Base-by-base conservation (phyloP, 75 land plant species). In the Sequoiadendron giganteum region DNA sequence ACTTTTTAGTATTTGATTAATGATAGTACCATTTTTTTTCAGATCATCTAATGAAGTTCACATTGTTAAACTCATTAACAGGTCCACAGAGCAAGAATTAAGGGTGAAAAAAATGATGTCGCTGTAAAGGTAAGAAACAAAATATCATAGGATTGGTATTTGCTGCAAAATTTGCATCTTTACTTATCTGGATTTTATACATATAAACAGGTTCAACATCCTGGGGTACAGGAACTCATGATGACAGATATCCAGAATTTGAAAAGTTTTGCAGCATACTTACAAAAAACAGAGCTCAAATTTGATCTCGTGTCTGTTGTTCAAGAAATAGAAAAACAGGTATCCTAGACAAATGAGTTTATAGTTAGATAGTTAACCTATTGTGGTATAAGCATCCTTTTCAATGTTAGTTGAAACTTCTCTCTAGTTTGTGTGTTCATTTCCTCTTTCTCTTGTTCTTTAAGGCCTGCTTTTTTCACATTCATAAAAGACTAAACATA, bases 251-350 rank as follows among this genome's bases (percentile, higher is more conserved):
- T 97, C 85, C 94, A 90, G 36, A 97, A 97, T 88, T 88, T 95
- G 90, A 96, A 94, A 93, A 91, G 94, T 38, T 96, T 97, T 93
- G 98, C 94, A 45, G 87, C 91, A 85, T 95, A 93, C 85, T 90
- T 97, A 88, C 98, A 95, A 86, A 95, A 95, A 88, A 94, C 94
- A 52, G 99, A 97, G 90, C 88, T 97, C 42, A 93, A 93, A 56
- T 96, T 97, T 91, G 99, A 97, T 90, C 86, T 96, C 28, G 85
- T 91, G 36, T 97, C 99, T 58, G 86, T 93, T 30, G 93, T 96
- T n/a, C 93, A 95, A 80, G 99, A 97, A 90, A 92, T 97, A 85
- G 99, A 96, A 87, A 94, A 93, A 81, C 99, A 97, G 98, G 99
- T 96, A 84, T 34, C 49, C 43, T 40, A 36, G 7, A 32, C 25